Evolutionary conservation across 1,139 yeast genomes (phyloP).

Genomic region (Zhuliangozyma blackwelliae): DNA sequence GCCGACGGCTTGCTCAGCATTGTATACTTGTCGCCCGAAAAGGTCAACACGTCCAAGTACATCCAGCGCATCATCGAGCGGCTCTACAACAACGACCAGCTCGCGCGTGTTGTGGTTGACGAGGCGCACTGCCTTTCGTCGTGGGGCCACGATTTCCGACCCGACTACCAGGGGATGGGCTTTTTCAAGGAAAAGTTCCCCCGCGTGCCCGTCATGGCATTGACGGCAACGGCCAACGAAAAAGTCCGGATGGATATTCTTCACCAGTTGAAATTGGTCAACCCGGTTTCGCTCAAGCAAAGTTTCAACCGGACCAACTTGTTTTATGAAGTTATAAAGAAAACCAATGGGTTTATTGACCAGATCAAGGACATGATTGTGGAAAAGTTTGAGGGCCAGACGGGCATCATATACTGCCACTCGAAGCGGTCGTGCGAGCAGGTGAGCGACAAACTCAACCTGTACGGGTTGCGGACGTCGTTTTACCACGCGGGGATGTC

Average conservation of each 20-base stretch:
- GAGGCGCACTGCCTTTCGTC: slow-evolving; percentile 98
- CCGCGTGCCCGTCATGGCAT: slow-evolving; percentile 85
- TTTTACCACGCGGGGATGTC: slow-evolving; percentile 94
- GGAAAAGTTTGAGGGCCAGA: slow-evolving; percentile 48
- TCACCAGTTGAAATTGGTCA: slow-evolving; percentile 58
- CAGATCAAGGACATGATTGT: slow-evolving; percentile 58
- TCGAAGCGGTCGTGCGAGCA: slow-evolving; percentile 87
- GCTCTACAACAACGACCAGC: slow-evolving; percentile 48
- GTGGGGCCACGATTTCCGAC: slow-evolving; percentile 99
- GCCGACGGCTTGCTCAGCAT: slow-evolving; percentile 66
- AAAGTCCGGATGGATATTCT: slow-evolving; percentile 84
- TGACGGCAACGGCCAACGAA: slow-evolving; percentile 96
- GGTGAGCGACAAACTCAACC: slow-evolving; percentile 58
- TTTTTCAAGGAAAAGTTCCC: slow-evolving; percentile 72
- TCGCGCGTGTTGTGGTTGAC: slow-evolving; percentile 90
- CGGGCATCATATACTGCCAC: slow-evolving; percentile 93
- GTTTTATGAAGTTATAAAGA: slow-evolving; percentile 70
- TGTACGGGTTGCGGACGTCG: slow-evolving; percentile 61
- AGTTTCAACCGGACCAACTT: slow-evolving; percentile 90
- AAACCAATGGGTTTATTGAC: slow-evolving; percentile 53
- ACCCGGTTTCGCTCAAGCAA: slow-evolving; percentile 58
- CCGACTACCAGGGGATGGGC: slow-evolving; percentile 83
- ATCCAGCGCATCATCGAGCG: slow-evolving; percentile 61
- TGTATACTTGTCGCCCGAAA: slow-evolving; percentile 91
- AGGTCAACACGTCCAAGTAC: slow-evolving; percentile 74